Conservation (phyloP, 2,329 filamentous ascomycete species). For the Scedosporium boydii region DNA sequence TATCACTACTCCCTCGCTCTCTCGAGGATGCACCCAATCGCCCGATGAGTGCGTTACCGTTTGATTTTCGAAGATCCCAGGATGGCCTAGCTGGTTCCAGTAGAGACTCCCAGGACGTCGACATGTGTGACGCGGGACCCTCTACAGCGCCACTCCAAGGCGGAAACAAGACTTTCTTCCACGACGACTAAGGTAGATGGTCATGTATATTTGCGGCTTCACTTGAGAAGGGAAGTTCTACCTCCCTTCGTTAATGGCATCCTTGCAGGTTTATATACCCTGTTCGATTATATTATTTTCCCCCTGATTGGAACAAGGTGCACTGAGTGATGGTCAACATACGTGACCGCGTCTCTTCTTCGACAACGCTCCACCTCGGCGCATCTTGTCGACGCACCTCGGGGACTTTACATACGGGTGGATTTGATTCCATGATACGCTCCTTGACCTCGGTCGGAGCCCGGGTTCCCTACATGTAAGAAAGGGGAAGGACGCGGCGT, state of each 20-base stretch:
- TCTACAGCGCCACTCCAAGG: conserved; percentile 43
- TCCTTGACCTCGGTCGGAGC: background rate
- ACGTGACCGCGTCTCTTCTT: too few species aligned
- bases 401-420: background rate
- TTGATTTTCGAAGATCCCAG: conserved; percentile 30
- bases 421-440: background rate
- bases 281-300: background rate
- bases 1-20: conserved; percentile 38
- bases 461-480: background rate
- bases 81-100: conserved; percentile 18
- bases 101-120: conserved; percentile 36
- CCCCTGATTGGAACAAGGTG: background rate
- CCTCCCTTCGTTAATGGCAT: background rate
- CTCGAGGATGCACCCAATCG: conserved; percentile 35
- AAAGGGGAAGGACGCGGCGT: background rate
- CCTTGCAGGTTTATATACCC: background rate
- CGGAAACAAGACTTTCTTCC: conserved; percentile 40
- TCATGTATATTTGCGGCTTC: background rate
- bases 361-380: background rate
- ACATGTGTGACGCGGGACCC: conserved; percentile 47
- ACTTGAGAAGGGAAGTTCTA: background rate
- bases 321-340: too few species aligned
- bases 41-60: conserved; percentile 41
- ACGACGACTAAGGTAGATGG: conserved; percentile 26
- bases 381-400: background rate